phyloP scores from a whole-genome alignment of 2,329 filamentous ascomycete genomes.

The Hypomyces rosellus region DNA sequence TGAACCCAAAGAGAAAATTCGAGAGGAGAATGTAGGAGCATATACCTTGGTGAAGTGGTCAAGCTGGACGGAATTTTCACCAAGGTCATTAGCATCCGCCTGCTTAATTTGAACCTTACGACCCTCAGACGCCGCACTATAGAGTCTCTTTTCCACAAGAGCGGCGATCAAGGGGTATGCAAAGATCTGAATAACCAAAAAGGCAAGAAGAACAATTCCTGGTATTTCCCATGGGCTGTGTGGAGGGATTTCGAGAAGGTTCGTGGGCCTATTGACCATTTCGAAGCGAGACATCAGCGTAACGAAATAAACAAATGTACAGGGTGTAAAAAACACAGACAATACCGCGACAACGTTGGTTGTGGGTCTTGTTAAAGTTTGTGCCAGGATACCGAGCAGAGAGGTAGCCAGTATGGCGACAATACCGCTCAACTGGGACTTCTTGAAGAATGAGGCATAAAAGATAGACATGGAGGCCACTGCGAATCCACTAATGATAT shows the following conservation, averaged over 20 bases:
- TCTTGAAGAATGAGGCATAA: slow-evolving; percentile 77
- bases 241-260: slow-evolving; percentile 58
- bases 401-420: slow-evolving; percentile 66
- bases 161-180: slow-evolving; percentile 71
- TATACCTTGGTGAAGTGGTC: slow-evolving; percentile 74
- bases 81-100: slow-evolving; percentile 20
- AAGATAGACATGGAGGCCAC: slow-evolving; percentile 76
- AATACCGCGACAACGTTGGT: slow-evolving; percentile 63
- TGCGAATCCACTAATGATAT: slow-evolving; percentile 69
- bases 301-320: slow-evolving; percentile 79
- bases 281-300: slow-evolving; percentile 74
- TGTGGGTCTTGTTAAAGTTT: slow-evolving; percentile 58
- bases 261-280: slow-evolving; percentile 49
- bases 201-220: slow-evolving; percentile 71
- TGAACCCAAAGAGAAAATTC: slow-evolving; percentile 40
- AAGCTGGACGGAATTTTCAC: slow-evolving; percentile 58
- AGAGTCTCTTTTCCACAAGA: slow-evolving; percentile 64
- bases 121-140: slow-evolving; percentile 63
- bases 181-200: slow-evolving; percentile 71
- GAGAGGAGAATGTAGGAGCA: slow-evolving; percentile 55
- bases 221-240: slow-evolving; percentile 61
- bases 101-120: slow-evolving; percentile 44
- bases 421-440: slow-evolving; percentile 82
- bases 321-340: slow-evolving; percentile 74
- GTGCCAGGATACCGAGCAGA: slow-evolving; percentile 73